Evolutionary conservation across 2,329 filamentous ascomycete genomes (phyloP).

Genomic region (Ceratocystis variospora): DNA sequence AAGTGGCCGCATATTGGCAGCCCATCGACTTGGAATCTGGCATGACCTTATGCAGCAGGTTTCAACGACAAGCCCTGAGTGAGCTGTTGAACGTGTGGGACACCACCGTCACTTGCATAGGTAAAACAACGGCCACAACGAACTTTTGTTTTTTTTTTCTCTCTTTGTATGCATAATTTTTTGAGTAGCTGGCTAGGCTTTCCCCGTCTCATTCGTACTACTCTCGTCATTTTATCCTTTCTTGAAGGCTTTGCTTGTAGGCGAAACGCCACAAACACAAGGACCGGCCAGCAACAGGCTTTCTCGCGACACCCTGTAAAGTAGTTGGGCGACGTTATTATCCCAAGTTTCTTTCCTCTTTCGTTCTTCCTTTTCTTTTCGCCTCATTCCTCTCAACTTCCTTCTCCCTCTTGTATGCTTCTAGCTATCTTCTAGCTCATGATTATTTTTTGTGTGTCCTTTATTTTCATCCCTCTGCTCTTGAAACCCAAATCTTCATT

Average conservation of each 20-base stretch:
- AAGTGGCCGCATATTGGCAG: conserved; percentile 7
- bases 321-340: not conserved
- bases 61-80: not conserved
- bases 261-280: not conserved
- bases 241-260: not conserved
- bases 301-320: not conserved
- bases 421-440: not conserved
- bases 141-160: not conserved
- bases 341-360: not conserved
- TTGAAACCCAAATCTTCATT: not conserved
- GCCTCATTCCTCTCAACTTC: not conserved
- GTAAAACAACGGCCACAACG: not conserved
- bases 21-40: conserved; percentile 5
- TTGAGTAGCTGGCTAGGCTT: not conserved
- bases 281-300: not conserved
- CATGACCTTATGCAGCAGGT: conserved; percentile 6
- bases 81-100: conserved; percentile 1
- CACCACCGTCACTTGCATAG: not conserved
- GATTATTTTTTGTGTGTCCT: not conserved
- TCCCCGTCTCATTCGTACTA: not conserved
- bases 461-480: not conserved
- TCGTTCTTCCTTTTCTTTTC: not conserved
- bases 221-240: not conserved
- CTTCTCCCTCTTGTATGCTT: not conserved
- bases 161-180: not conserved